phyloP scores from a whole-genome alignment of 805 yeast genomes.

The Zygosaccharomyces pseudorouxii region DNA sequence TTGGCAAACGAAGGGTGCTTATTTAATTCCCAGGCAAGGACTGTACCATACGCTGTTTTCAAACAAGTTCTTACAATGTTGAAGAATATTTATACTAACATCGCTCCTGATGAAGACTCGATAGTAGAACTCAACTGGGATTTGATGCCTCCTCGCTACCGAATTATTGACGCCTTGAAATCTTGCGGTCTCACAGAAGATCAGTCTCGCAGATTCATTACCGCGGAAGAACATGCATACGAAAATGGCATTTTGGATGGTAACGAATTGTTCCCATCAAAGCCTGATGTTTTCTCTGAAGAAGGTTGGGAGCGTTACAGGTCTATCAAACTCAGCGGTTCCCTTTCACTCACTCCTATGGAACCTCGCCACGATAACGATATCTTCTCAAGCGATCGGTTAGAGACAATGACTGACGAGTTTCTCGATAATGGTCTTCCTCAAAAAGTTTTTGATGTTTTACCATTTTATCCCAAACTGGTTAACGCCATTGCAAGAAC shows the following conservation, averaged over 20 bases:
- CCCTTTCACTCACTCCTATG: conserved; percentile 29
- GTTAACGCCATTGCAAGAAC: conserved; percentile 39
- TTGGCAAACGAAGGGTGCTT: conserved; percentile 19
- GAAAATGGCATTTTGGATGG: conserved; percentile 28
- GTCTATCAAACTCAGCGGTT: conserved; percentile 17
- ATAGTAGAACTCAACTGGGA: conserved; percentile 31
- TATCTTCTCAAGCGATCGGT: conserved; percentile 39
- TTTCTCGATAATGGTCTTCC: conserved; percentile 34
- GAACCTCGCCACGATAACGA: conserved; percentile 37
- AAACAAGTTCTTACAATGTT: conserved; percentile 45
- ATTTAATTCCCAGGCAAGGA: conserved; percentile 25
- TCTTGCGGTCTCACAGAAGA: conserved; percentile 32
- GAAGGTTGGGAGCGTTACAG: conserved; percentile 34
- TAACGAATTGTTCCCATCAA: conserved; percentile 5
- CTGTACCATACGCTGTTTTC: conserved; percentile 39
- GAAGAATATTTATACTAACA: conserved; percentile 41
- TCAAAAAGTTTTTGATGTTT: conserved; percentile 41
- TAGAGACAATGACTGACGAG: conserved; percentile 39
- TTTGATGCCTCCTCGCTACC: conserved; percentile 24
- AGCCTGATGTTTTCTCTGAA: conserved; percentile 27
- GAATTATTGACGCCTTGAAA: conserved; percentile 22
- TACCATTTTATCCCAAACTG: conserved; percentile 42
- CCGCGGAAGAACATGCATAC: conserved; percentile 8
- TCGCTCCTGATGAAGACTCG: conserved; percentile 32
- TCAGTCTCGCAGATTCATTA: conserved; percentile 30